Evolutionary conservation across 768 basidiomycete species (phyloP), one percentile per base, ranked within the genome.

Genomic region (Hygrophoropsis aurantiaca): DNA sequence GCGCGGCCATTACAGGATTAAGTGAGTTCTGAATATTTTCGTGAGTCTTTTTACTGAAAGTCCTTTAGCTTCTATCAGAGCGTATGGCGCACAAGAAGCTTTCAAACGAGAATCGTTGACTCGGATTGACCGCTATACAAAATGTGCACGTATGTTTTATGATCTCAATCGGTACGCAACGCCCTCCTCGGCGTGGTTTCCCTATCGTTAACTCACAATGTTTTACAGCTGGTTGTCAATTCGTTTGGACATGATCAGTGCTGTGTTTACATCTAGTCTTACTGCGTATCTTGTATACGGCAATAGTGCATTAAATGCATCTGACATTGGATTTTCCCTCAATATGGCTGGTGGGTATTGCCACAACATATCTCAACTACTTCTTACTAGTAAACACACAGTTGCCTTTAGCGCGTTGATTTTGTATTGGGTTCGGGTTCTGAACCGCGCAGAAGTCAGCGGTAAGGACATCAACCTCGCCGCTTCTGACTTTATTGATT

Each of bases 321-420:
- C 72, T 1, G 66, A 71, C 13, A 65, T 67, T 9, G 76, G 70
- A 3, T 66, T 72, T 53, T 65, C 69, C 15, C 44, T 71, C 47
- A 70, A 61, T 21, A 70, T 74, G 72, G 74, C 75, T 30, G 67
- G 71, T 71, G 23, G 10, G 60, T 56, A 4, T 4, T 18, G 11
- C 23, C 7, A n/a, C n/a, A 13, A 13, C 13, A 30, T 6, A 13
- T 7, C 13, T 30, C 13, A 6, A 7, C 7, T 30, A 7, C 27
- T 30, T 7, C 27, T 30, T 7, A 30, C 6, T 7, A 30, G 13
- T 13, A 13, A 7, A 7, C 13, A 13, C 27, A 20, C 40, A 70
- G 77, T 84, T 19, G 72, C 70, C 4, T 85, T 87, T 59, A 80
- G 78, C 43, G 60, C 67, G 13, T 58, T 77, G 63, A 80, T 86